Conservation (phyloP, 306 rosid genomes). For the Quercus engelmannii region DNA sequence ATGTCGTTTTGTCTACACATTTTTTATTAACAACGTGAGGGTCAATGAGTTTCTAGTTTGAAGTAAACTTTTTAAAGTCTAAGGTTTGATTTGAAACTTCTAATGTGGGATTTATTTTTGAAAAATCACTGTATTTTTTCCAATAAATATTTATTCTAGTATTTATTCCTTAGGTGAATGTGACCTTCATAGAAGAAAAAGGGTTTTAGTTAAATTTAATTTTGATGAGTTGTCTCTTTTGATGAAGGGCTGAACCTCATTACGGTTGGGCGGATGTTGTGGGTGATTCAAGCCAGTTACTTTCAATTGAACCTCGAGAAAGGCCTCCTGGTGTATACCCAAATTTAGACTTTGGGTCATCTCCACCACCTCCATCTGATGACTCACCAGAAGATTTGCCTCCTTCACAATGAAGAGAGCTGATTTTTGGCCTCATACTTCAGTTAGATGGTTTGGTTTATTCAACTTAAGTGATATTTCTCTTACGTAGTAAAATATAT, state of each 20-base stretch:
- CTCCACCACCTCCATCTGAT: conserved; percentile 33
- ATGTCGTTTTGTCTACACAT: too few relatives aligned
- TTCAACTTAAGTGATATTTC: conserved; percentile 11
- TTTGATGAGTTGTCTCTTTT: conserved; percentile 7
- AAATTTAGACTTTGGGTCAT: conserved; percentile 57
- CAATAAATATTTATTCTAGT: not conserved
- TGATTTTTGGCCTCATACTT: conserved; percentile 10
- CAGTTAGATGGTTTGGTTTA: conserved; percentile 18
- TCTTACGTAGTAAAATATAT: too few relatives aligned
- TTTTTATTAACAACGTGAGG: too few relatives aligned
- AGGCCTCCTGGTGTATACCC: conserved; percentile 86
- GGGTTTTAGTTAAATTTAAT: not conserved
- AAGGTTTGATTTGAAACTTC: too few relatives aligned
- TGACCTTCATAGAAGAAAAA: not conserved
- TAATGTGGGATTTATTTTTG: too few relatives aligned
- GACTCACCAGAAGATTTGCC: conserved; percentile 49
- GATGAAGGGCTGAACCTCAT: conserved; percentile 87
- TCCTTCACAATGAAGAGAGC: conserved; percentile 42
- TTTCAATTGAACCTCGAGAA: conserved; percentile 75
- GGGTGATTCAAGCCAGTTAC: conserved; percentile 83
- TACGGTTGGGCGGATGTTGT: conserved; percentile 98
- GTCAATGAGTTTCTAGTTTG: not conserved
- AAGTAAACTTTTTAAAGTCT: too few relatives aligned
- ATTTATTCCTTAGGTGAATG: not conserved
- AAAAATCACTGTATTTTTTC: too few relatives aligned